Evolutionary conservation across 2,329 filamentous ascomycete species (phyloP), one percentile per base, ranked within the genome.

Genomic region (Colletotrichum tabaci): DNA sequence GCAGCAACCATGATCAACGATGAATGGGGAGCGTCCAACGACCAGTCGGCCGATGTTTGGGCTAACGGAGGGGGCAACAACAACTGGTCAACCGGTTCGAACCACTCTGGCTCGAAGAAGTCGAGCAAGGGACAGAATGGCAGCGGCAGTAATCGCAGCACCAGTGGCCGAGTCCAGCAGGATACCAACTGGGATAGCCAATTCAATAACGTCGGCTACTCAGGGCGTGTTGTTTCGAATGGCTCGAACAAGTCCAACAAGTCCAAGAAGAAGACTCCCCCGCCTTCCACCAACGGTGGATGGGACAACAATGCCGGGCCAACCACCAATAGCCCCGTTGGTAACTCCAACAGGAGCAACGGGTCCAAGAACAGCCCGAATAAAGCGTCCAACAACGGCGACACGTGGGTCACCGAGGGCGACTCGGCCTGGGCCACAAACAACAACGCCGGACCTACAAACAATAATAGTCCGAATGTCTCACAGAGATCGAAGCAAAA

Each of bases 271-370:
- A 64, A 35, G 4, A 55, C 61, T 18, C 21, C 55, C 3, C 50
- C 40, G 12, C 30, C 66, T 9, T 62, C 69, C 13, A 58, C 53
- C 4, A 68, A 69, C 61, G 61, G 44, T 21, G 64, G 64, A 16
- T 73, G 72, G 72, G 72, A 73, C 30, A 74, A 68, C 47, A 74
- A 74, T 38, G 61, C 63, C 21, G 73, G 72, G 16, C 72, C 73
- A 15, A 73, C 56, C 16, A 72, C 58, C 52, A 67, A 67, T 38
- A 61, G 53, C 30, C 56, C 53, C n/a, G 40, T 68, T n/a, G 68
- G 52, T 18, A 46, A 64, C 42, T 35, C 62, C 13, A 67, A 66
- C n/a, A 73, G 71, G 18, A 57, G 61, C 53, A 64, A 64, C 10
- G 61, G 71, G 30, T 67, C 66, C 4, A 70, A 65, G 40, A 66